Percentiles rank a stretch among this genome's conserved stretches.
Conservation (phyloP, 192 early-diverging fungal species). For the Haplosporangium gracile region DNA sequence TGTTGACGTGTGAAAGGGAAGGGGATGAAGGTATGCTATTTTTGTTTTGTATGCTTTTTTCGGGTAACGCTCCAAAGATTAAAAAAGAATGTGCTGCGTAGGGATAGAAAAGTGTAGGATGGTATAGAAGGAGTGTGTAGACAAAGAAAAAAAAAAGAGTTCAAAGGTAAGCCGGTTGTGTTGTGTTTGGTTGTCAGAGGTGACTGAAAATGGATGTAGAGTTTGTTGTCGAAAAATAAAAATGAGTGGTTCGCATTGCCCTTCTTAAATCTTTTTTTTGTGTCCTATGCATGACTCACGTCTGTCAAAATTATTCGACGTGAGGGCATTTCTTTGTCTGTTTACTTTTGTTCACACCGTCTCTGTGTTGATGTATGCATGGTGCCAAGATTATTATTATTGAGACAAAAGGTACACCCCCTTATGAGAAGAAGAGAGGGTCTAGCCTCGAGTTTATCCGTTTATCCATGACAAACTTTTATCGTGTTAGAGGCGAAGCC, state of each 20-base stretch:
- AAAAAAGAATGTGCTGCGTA: background rate
- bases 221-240: background rate
- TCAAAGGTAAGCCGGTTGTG: background rate
- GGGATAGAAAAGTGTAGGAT: background rate
- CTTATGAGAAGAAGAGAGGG: background rate
- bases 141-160: background rate
- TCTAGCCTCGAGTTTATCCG: slow-evolving; percentile 6
- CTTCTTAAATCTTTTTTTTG: background rate
- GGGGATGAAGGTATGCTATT: background rate
- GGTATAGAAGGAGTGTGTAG: background rate
- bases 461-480: slow-evolving; percentile 9
- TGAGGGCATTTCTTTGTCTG: background rate
- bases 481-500: background rate
- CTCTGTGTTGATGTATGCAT: background rate
- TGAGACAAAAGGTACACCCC: too few relatives aligned
- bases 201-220: background rate
- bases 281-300: background rate
- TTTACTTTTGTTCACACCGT: background rate
- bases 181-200: background rate
- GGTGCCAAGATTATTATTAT: background rate
- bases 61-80: background rate
- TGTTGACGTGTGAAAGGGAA: background rate
- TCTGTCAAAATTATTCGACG: background rate
- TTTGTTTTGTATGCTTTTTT: background rate
- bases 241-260: background rate